A percentile compares a stretch with the other conserved stretches of the same genome.
These are phyloP conservation scores for Podospora bellae-mahoneyi DNA, from an alignment of 495 filamentous ascomycete genomes.

Conservation along the genomic window DNA sequence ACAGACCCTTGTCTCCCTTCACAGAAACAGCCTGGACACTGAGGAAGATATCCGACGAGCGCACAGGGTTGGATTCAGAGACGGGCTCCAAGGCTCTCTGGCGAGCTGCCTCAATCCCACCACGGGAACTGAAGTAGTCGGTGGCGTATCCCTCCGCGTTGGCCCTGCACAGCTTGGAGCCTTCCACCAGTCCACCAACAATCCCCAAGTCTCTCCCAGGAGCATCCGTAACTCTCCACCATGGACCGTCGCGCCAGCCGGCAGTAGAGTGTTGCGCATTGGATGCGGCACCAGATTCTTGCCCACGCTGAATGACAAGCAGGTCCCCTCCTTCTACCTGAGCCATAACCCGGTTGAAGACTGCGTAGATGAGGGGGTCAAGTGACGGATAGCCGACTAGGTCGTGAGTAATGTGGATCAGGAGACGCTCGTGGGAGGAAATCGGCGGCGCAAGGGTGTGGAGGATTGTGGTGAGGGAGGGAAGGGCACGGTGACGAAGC, in stretches of 20 bases:
- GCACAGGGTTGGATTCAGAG: conserved; percentile 80
- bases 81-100: conserved; percentile 69
- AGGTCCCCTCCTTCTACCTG: conserved; percentile 98
- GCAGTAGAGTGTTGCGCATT: conserved; percentile 36
- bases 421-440: conserved; percentile 92
- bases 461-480: conserved; percentile 91
- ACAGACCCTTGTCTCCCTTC: conserved; percentile 63
- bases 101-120: conserved; percentile 76
- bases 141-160: conserved; percentile 81
- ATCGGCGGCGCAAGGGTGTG: conserved; percentile 95
- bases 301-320: conserved; percentile 90
- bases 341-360: conserved; percentile 95
- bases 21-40: conserved; percentile 77
- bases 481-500: conserved; percentile 80
- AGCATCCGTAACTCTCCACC: conserved; percentile 76
- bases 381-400: conserved; percentile 90
- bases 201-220: conserved; percentile 69
- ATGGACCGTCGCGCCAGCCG: conserved; percentile 89
- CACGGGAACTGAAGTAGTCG: conserved; percentile 73
- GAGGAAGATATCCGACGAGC: conserved; percentile 91
- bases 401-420: conserved; percentile 97
- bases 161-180: conserved; percentile 81
- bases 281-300: conserved; percentile 59
- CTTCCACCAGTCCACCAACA: conserved; percentile 77
- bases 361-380: conserved; percentile 85